Conservation (phyloP, 1,284 basidiomycete species). For the Ganoderma resinaceum region DNA sequence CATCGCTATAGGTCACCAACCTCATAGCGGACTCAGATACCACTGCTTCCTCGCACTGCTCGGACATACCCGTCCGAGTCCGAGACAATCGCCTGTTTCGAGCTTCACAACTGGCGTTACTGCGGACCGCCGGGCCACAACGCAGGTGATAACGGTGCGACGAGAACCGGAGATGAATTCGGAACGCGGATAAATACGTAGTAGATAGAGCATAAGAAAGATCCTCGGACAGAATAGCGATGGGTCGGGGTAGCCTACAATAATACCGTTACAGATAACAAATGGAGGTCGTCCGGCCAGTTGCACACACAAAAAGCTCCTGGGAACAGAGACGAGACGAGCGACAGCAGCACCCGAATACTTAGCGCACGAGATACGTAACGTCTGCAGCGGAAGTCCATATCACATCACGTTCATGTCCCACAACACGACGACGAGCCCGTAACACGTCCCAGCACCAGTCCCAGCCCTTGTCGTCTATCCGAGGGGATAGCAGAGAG, state of each 20-base stretch:
- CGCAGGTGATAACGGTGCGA: background rate
- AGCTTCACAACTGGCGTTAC: too few relatives aligned
- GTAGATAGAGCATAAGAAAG: background rate
- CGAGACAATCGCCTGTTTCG: too few relatives aligned
- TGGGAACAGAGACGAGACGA: background rate
- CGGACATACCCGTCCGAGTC: too few relatives aligned
- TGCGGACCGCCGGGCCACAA: background rate
- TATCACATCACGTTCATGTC: background rate
- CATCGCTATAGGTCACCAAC: too few relatives aligned
- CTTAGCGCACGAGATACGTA: background rate
- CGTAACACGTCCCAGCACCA: background rate
- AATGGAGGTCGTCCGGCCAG: too few relatives aligned
- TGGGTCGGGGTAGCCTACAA: background rate
- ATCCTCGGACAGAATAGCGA: background rate
- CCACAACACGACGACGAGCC: background rate
- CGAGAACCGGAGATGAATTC: background rate
- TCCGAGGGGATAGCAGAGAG: background rate
- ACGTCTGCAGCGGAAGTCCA: background rate
- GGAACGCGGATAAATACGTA: background rate
- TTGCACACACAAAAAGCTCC: background rate
- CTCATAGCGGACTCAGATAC: too few relatives aligned
- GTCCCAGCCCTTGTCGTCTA: too few relatives aligned
- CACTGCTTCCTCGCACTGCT: too few relatives aligned
- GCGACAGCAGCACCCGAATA: too few relatives aligned
- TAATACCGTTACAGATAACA: background rate